phyloP scores from a whole-genome alignment of 495 filamentous ascomycete genomes.

The Clohesyomyces aquaticus region DNA sequence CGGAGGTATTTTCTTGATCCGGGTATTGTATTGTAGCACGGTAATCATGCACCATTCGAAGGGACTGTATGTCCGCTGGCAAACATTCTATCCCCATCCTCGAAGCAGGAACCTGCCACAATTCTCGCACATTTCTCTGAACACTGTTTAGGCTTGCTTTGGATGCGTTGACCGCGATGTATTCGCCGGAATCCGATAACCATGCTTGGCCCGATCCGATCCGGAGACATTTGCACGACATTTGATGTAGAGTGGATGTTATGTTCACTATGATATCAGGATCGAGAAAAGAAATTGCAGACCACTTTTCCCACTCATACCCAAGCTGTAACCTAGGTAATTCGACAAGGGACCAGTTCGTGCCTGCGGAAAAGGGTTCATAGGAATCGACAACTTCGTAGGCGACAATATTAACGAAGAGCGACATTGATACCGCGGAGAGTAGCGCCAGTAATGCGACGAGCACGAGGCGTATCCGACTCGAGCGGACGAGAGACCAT shows the following conservation, averaged over 20 bases:
- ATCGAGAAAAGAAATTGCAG: not conserved
- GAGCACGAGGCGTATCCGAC: not conserved
- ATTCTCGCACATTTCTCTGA: not conserved
- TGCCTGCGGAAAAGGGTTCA: too few relatives aligned
- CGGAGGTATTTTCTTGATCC: too few relatives aligned
- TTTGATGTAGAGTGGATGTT: not conserved
- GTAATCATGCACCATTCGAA: too few relatives aligned
- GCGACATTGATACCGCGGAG: not conserved
- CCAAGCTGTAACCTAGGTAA: too few relatives aligned
- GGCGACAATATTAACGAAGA: conserved; percentile 4
- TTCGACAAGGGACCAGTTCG: too few relatives aligned
- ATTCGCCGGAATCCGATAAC: not conserved
- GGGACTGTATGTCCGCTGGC: too few relatives aligned
- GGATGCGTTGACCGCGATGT: conserved; percentile 4
- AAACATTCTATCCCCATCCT: not conserved
- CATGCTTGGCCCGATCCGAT: not conserved
- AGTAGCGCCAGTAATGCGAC: not conserved
- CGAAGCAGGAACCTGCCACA: not conserved
- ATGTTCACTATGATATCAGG: too few relatives aligned
- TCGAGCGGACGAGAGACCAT: not conserved
- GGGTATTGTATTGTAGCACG: too few relatives aligned
- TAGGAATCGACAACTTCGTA: not conserved
- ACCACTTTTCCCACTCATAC: not conserved
- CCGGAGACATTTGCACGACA: not conserved
- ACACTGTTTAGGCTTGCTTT: not conserved